These are phyloP conservation scores for Beauveria sp. DNA, from an alignment of 2,329 filamentous ascomycete genomes.

Conservation along the genomic window DNA sequence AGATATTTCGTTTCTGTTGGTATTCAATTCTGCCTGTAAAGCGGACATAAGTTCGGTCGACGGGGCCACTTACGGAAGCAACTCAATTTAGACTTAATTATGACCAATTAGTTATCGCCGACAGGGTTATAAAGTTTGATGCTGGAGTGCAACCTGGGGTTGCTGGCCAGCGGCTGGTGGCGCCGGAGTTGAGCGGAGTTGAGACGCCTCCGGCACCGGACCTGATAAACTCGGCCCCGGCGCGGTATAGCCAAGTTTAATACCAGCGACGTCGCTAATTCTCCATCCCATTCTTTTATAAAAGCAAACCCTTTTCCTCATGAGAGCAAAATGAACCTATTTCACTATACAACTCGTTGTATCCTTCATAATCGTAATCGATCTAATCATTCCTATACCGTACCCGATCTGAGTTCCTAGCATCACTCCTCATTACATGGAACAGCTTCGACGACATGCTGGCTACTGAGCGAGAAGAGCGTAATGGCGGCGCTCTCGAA, in stretches of 20 bases:
- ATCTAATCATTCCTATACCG: too few species aligned
- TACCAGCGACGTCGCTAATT: neutral
- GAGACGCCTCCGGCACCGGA: neutral
- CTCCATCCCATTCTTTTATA: neutral
- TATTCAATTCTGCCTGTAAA: too few species aligned
- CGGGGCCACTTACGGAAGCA: neutral
- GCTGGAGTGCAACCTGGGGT: too few species aligned
- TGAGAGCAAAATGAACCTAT: neutral
- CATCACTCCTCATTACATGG: neutral
- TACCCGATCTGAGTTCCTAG: too few species aligned
- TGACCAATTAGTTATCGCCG: neutral
- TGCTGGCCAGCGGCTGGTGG: neutral
- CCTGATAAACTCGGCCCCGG: constrained; percentile 6
- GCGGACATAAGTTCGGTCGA: neutral
- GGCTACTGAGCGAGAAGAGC: neutral
- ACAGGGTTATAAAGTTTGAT: neutral
- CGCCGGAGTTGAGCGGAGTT: constrained; percentile 9
- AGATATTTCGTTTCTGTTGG: too few species aligned
- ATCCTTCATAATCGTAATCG: too few species aligned
- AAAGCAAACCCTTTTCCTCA: neutral
- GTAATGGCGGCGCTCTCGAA: neutral
- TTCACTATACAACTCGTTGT: too few species aligned
- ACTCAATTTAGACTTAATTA: neutral
- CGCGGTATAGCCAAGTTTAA: neutral
- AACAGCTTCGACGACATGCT: neutral